Conservation (phyloP, 345 rosid species). For the Citrus hindsii region DNA sequence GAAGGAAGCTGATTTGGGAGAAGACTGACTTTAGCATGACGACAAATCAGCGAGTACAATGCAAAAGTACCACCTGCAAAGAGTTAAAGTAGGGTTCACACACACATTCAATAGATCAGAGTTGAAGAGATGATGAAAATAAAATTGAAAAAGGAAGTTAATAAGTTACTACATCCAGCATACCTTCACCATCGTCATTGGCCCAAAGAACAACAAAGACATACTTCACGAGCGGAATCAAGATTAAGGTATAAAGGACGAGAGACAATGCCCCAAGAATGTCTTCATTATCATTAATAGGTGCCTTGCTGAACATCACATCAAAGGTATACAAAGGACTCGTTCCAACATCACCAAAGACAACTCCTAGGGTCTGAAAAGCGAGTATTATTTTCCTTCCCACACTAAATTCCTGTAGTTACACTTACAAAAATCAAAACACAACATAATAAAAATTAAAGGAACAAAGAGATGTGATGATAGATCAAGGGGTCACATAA, state of each 20-base stretch:
- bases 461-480: too few relatives aligned
- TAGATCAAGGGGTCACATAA: neutral
- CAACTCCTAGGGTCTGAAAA: conserved; percentile 93
- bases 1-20: conserved; percentile 97
- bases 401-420: conserved; percentile 63
- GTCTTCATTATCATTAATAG: conserved; percentile 77
- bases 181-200: conserved; percentile 99
- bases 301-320: conserved; percentile 91
- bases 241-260: conserved; percentile 80
- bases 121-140: too few relatives aligned
- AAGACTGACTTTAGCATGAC: conserved; percentile 96
- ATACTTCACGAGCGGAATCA: conserved; percentile 89
- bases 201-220: conserved; percentile 97
- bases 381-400: conserved; percentile 82
- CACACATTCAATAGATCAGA: neutral
- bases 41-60: conserved; percentile 89
- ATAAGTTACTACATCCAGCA: conserved; percentile 7
- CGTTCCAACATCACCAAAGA: conserved; percentile 98
- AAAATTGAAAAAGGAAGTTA: neutral
- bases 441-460: too few relatives aligned
- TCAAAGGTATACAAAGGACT: conserved; percentile 94
- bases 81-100: neutral
- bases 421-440: neutral
- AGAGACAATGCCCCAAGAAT: conserved; percentile 91
- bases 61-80: conserved; percentile 95